phyloP scores from a whole-genome alignment of 306 rosid species.

The Crotalaria pallida region DNA sequence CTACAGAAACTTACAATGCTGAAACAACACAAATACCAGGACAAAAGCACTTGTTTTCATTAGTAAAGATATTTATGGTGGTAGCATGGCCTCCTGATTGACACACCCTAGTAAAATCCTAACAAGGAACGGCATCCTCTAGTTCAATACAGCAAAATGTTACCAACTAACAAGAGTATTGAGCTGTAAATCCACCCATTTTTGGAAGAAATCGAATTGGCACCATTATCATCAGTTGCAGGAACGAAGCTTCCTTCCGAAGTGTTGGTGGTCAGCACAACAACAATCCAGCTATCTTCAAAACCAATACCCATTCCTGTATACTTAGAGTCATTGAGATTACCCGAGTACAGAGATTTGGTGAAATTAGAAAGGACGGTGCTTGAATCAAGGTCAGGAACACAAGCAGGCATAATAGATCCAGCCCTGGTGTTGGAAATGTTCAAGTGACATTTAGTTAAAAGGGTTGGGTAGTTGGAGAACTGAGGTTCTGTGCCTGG shows the following conservation, averaged over 20 bases:
- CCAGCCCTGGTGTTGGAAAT: conserved; percentile 86
- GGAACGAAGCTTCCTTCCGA: conserved; percentile 70
- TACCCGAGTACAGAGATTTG: conserved; percentile 55
- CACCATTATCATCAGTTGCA: conserved; percentile 16
- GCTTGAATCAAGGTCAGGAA: conserved; percentile 57
- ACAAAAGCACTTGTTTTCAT: not conserved
- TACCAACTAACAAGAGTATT: conserved; percentile 42
- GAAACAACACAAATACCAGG: conserved; percentile 1
- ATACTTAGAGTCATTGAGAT: conserved; percentile 66
- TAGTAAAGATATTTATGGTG: not conserved
- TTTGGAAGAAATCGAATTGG: conserved; percentile 36
- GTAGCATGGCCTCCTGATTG: conserved; percentile 14
- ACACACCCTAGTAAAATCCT: not conserved
- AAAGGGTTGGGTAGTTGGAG: conserved; percentile 49
- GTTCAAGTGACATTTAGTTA: conserved; percentile 72
- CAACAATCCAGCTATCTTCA: conserved; percentile 77
- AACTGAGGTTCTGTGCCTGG: conserved; percentile 82
- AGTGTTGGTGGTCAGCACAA: conserved; percentile 66
- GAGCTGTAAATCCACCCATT: conserved; percentile 35
- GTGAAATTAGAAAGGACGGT: conserved; percentile 82
- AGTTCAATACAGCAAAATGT: conserved; percentile 35
- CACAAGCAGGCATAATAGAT: conserved; percentile 67
- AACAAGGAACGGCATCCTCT: conserved; percentile 8
- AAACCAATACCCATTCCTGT: conserved; percentile 79
- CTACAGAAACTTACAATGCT: conserved; percentile 13